Base-by-base conservation (phyloP, 2,329 filamentous ascomycete genomes). In the Aureobasidium sp. region DNA sequence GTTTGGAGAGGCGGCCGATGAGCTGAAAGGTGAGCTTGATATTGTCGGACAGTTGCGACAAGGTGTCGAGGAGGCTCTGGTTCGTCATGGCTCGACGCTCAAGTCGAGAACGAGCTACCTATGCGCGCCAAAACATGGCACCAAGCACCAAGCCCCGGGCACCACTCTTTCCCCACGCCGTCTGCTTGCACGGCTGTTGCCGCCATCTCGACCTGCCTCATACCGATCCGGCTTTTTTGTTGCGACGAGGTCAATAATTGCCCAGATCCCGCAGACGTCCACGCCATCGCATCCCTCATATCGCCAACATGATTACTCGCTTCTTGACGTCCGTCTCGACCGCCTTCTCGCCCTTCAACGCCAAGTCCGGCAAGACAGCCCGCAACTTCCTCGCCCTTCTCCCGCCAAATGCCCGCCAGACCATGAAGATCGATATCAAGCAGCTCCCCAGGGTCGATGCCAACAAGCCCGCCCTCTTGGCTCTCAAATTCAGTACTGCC, bases 291-390 rank as follows among this genome's bases (percentile, higher is more conserved):
- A 17, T 48, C 17, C 12, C 14, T 2, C 22, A 20, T 42, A 31
- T n/a, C 42, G 42, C 57, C 73, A 73, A 71, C 70, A 94, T 94
- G 90, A 90, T 94, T 65, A 93, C 89, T 64, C 86, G 87, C 73
- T 94, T 90, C 79, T 84, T 95, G 75, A 93, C 91, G 74, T 85
- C 91, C 74, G 86, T 97, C 70, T 86, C 83, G 70, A 88, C 91
- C 67, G 86, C 85, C 74, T 97, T 97, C 85, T 96, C 96, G 77
- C 93, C 94, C 42, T 97, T 97, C 83, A 88, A 86, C 31, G 77
- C 83, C 27, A 82, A 83, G 73, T 87, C 90, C 55, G 73, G 73
- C 65, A 91, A 91, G 72, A 88, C 92, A 27, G 92, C 91, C 42
- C 87, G 94, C 47, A 82, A 96, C 57, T 94, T 97, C 76, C 89